A percentile compares a stretch with the other conserved stretches of the same genome.
Evolutionary conservation across 169 alveolate species (phyloP).

Genomic region (Plasmodium billcollinsi): DNA sequence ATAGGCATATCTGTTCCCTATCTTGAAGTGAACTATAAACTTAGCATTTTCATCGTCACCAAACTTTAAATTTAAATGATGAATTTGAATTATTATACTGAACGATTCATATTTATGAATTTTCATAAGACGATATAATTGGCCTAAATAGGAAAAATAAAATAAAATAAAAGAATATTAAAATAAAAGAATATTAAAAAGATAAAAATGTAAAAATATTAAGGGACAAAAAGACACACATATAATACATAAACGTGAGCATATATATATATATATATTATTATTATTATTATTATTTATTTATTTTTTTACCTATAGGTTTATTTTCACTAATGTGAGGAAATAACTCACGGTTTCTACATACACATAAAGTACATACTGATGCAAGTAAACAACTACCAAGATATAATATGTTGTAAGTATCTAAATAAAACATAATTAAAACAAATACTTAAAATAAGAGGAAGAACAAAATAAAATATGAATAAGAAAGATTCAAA

Average conservation of each 20-base stretch:
- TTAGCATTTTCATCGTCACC: constrained; percentile 62
- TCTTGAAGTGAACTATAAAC: constrained; percentile 49
- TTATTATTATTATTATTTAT: neutral
- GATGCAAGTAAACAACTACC: constrained; percentile 63
- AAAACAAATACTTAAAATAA: neutral
- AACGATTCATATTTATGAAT: constrained; percentile 68
- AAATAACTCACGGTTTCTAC: constrained; percentile 55
- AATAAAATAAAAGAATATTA: neutral
- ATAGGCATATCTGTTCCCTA: constrained; percentile 57
- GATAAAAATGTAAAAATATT: constrained; percentile 5
- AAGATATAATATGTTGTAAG: constrained; percentile 37
- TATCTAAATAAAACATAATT: constrained; percentile 49
- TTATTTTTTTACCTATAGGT: constrained; percentile 22
- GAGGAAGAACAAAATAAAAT: neutral
- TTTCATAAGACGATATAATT: constrained; percentile 44
- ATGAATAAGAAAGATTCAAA: neutral
- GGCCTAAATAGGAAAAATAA: constrained; percentile 7
- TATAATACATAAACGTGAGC: too few relatives aligned
- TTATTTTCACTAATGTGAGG: constrained; percentile 73
- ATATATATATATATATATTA: too few relatives aligned
- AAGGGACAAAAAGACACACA: too few relatives aligned
- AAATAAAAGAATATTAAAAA: neutral
- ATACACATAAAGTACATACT: constrained; percentile 56
- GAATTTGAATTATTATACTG: constrained; percentile 51
- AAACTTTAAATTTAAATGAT: constrained; percentile 57